Evolutionary conservation across 345 rosid species (phyloP).

Genomic region (Hibiscus trionum): DNA sequence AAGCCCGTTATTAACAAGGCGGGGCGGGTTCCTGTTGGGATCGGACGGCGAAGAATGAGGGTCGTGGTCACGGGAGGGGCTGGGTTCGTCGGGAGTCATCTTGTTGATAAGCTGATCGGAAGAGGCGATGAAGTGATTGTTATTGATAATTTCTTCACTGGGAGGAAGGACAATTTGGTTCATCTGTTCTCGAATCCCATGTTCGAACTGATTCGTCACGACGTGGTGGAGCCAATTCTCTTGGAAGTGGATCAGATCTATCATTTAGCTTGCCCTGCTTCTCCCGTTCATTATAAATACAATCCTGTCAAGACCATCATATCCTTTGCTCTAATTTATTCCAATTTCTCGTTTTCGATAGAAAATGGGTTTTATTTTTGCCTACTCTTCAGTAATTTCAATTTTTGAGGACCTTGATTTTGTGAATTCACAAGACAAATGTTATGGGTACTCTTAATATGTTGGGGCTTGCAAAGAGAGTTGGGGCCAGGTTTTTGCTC

Average conservation of each 20-base stretch:
- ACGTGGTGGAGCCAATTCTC: constrained; percentile 90
- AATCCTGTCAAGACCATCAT: constrained; percentile 98
- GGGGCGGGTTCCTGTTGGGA: constrained; percentile 72
- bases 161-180: constrained; percentile 85
- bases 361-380: not conserved
- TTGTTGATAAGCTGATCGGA: constrained; percentile 80
- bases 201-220: constrained; percentile 92
- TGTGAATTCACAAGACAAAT: constrained; percentile 70
- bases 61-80: constrained; percentile 96
- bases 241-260: constrained; percentile 99
- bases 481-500: constrained; percentile 89
- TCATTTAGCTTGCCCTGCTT: constrained; percentile 98
- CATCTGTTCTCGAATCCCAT: constrained; percentile 77
- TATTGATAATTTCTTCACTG: constrained; percentile 91
- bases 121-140: constrained; percentile 96
- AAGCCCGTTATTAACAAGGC: not conserved
- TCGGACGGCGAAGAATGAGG: constrained; percentile 58
- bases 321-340: constrained; percentile 38
- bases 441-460: constrained; percentile 98
- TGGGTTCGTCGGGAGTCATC: constrained; percentile 96
- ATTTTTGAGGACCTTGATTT: constrained; percentile 45
- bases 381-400: not conserved
- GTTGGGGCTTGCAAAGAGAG: constrained; percentile 99
- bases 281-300: constrained; percentile 94
- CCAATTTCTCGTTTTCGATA: not conserved